Evolutionary conservation across 495 filamentous ascomycete genomes (phyloP), one percentile per base, ranked within the genome.

Genomic region (Aspergillus affinis): DNA sequence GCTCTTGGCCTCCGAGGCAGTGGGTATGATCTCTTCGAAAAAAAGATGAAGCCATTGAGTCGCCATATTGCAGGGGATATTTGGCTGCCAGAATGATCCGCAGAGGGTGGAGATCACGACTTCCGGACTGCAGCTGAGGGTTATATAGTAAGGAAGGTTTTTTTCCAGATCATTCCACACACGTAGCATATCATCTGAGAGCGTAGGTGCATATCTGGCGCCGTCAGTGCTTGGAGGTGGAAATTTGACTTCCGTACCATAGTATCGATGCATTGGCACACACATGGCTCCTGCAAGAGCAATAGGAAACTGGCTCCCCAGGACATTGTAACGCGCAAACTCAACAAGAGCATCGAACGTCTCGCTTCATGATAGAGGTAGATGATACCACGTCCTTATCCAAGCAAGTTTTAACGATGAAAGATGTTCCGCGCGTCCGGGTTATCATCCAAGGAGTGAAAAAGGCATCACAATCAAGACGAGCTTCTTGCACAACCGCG

Each of bases 71-170:
- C 58, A 68, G 23, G 58, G 54, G 10, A 65, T 23, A 20, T 45
- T 45, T 8, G 57, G 57, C 47, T 65, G 60, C 65, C 60, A 68
- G 20, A 68, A 68, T 51, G 50, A 27, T 8, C 62, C 60, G 50
- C 55, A 63, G 4, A 66, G 50, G 41, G 44, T 50, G 10, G 62
- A 65, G 12, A 65, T 65, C 30, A 68, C 51, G 8, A 54, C 48
- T 56, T 61, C 62, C 4, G 57, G 48, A 27, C 48, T 57, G 32
- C 57, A 65, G 41, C 65, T 68, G 6, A 65, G 30, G 17, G 60
- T 61, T 6, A 68, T 63, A 48, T 61, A 68, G 47, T 63, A 68
- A 17, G 54, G 26, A 0, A 68, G 30, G n/a, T 63, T 32, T 19
- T 63, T 32, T 45, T 60, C 21, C n/a, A 63, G 46, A 12, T 15